Evolutionary conservation across 352 stramenopile genomes (phyloP), one percentile per base, ranked within the genome.

Genomic region (Phytophthora rubi): DNA sequence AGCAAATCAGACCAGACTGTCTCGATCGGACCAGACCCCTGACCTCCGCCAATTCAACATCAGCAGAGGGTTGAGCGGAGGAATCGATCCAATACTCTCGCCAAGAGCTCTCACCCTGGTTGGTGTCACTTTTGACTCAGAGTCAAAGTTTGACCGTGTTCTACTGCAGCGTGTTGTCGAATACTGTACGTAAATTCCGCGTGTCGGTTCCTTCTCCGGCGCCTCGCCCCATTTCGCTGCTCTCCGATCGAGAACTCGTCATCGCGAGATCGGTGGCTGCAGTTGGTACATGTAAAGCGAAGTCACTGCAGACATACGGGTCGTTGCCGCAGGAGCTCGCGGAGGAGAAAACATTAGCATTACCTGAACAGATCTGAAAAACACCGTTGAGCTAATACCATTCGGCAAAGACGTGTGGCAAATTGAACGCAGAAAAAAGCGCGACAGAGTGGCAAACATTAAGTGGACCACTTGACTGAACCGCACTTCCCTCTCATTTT

Each of bases 261-360:
- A 44, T 44, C 37, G 37, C 30, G 35, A 47, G 33, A 56, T 68
- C 58, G 59, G 30, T 71, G 65, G 64, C 49, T 62, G 51, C 39
- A 44, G 51, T 45, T 61, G 51, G 48, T 21, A 21, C 18, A 21
- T 21, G 18, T 21, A 57, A n/a, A 68, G 54, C 62, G 44, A 7
- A 44, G 37, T 15, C 37, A 44, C 37, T 44, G 4, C 56, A 66
- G 15, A 60, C 37, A 66, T 71, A 49, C 64, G 39, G 56, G 57
- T 30, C 37, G 48, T 32, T 33, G 55, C 44, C 15, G 21, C 23
- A n/a, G 23, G 62, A 65, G 55, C 18, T 35, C 58, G 49, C 32
- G 45, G 30, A 37, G 45, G 65, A 68, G n/a, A n/a, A n/a, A n/a
- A n/a, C n/a, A n/a, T n/a, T n/a, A n/a, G n/a, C n/a, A n/a, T n/a